These are phyloP conservation scores for Trypanosoma caninum DNA, from an alignment of 208 protist genomes.

Conservation along the genomic window DNA sequence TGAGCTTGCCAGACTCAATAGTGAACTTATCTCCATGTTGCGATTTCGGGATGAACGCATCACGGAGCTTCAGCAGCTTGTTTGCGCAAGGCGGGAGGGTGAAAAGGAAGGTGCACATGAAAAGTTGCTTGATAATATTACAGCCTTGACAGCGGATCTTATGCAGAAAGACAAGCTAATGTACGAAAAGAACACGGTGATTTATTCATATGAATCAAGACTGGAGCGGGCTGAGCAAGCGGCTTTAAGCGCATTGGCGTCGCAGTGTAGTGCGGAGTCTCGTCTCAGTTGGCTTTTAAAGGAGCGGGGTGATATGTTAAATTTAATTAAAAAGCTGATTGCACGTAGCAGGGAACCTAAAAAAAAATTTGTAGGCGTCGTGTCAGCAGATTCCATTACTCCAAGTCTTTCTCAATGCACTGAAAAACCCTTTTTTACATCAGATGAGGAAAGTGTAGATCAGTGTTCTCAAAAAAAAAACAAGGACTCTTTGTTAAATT, in stretches of 20 bases:
- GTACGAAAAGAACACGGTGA: constrained; percentile 3
- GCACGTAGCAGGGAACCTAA: neutral
- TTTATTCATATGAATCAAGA: constrained; percentile 1
- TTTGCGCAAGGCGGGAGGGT: neutral
- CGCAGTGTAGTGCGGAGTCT: constrained; percentile 4
- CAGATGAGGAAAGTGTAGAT: neutral
- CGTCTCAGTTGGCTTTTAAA: neutral
- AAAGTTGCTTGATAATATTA: constrained; percentile 1
- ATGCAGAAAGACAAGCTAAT: constrained; percentile 13
- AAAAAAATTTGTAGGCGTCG: neutral
- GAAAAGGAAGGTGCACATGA: neutral
- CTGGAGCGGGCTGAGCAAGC: constrained; percentile 2
- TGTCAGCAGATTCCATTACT: neutral
- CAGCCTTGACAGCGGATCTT: constrained; percentile 10
- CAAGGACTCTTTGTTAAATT: neutral
- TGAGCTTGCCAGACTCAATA: constrained; percentile 1
- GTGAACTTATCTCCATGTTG: constrained; percentile 5
- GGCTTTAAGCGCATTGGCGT: constrained; percentile 6
- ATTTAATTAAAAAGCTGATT: neutral
- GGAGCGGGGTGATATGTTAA: neutral
- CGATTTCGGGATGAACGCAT: constrained; percentile 6
- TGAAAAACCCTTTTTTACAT: neutral
- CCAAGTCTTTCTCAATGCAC: too few relatives aligned
- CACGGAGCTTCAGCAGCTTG: neutral
- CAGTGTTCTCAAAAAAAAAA: neutral